Base-by-base conservation (phyloP, 768 basidiomycete species). In the Pulveroboletus sp. region DNA sequence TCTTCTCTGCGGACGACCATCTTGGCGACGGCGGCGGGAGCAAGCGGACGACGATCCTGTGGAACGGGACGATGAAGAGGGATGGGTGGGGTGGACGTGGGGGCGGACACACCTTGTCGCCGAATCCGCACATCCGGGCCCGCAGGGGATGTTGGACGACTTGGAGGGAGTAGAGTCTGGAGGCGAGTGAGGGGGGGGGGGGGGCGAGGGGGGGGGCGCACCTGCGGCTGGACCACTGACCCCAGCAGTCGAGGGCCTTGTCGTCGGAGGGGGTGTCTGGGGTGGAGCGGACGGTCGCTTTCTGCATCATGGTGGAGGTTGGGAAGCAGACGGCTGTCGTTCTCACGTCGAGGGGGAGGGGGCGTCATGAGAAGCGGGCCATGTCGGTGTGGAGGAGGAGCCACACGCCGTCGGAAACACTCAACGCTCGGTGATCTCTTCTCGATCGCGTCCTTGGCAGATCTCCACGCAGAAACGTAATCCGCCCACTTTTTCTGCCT, bases 51-150 rank as follows among this genome's bases (percentile, higher is more conserved):
- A 54, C 93, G 85, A 78, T 97, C 93, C 89, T 94, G 32, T 33
- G 32, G 53, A 38, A 24, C 1, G 42, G 32, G 55, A 18, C 46
- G 47, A 57, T 54, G 58, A 55, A 48, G 40, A 45, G 38, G 41
- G 43, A 43, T 31, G 47, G 31, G 45, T 27, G 32, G n/a, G 55
- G 15, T 36, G 35, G 47, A 57, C 63, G 37, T 24, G 46, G 21
- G 21, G 21, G 15, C 14, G 50, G 40, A 62, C 76, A 52, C 58
- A 92, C 93, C 76, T 94, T 95, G 75, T 96, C 92, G 39, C 93
- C 93, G 68, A 95, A 94, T 10, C 94, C 94, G 66, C 93, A 95
- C 85, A 94, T 94, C 56, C 93, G 81, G 1, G 93, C 94, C 38
- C 93, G 82, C 41, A 89, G 69, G 36, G 94, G 93, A 59, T 94